Base-by-base conservation (phyloP, 352 stramenopile genomes). In the Lagenidium giganteum region DNA sequence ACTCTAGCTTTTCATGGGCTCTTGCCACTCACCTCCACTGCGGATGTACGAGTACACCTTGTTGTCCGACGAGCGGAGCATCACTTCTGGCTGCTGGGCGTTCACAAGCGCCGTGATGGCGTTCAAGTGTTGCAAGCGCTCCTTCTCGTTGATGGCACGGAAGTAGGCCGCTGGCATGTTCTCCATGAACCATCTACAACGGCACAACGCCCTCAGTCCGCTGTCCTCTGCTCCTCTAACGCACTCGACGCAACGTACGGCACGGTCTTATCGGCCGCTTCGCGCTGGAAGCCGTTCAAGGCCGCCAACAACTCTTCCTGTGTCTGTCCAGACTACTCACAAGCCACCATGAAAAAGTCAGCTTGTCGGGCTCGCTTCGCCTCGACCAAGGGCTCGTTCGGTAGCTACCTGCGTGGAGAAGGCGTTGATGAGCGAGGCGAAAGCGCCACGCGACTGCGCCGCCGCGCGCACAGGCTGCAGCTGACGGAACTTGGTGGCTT, bases 111-210 rank as follows among this genome's bases (percentile, higher is more conserved):
- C 77, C 56, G 72, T 89, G 64, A 95, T 93, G 44, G 83, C 82
- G 55, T 89, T 91, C 32, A 95, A 55, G 64, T 95, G 84, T 47
- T 93, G 75, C 42, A 95, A 43, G 23, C 84, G 73, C 49, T 91
- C 75, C 51, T 84, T 70, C 58, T 95, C 77, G 42, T 67, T 57
- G 39, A 90, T 91, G 37, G 86, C 80, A 46, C 84, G 75, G 58
- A 95, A 95, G 70, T 95, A 95, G n/a, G 84, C 61, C 14, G 75
- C 70, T 18, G 84, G 84, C 84, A 95, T 95, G 73, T 93, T 92
- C 35, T 84, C 62, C 33, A 95, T 51, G 55, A 95, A 95, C 84
- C 84, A 94, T 52, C 58, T 72, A 53, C 31, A 42, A 11, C 38
- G 20, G 39, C n/a, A 36, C 2, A n/a, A n/a, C n/a, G n/a, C n/a